These are phyloP conservation scores for Euclidium syriacum DNA, from an alignment of 345 rosid species.

Conservation along the genomic window DNA sequence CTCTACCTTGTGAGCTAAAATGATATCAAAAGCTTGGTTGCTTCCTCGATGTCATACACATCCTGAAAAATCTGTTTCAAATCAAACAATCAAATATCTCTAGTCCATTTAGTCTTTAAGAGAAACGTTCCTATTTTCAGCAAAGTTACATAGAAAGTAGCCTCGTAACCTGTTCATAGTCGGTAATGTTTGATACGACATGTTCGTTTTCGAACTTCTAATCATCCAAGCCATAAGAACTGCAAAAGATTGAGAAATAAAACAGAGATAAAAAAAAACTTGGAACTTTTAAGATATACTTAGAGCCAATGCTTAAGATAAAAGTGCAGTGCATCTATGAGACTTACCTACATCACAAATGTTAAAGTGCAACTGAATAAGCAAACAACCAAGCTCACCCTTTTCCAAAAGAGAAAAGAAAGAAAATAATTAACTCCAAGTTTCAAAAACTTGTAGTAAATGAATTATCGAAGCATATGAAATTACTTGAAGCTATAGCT, in stretches of 20 bases:
- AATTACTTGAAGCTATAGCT: too few relatives aligned
- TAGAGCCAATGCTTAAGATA: not conserved
- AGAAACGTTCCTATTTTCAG: not conserved
- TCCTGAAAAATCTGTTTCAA: slow-evolving; percentile 72
- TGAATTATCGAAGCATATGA: too few relatives aligned
- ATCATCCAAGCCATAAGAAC: slow-evolving; percentile 82
- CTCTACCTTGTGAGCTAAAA: slow-evolving; percentile 60
- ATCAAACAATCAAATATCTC: not conserved
- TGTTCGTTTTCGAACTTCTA: slow-evolving; percentile 75
- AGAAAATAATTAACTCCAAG: too few relatives aligned
- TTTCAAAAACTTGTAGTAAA: too few relatives aligned
- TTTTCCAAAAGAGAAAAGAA: too few relatives aligned
- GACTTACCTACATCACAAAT: slow-evolving; percentile 81
- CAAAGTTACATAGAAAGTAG: not conserved
- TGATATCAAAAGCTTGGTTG: slow-evolving; percentile 83
- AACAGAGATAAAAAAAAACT: too few relatives aligned
- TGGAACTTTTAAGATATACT: too few relatives aligned
- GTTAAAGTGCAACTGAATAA: too few relatives aligned
- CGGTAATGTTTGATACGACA: slow-evolving; percentile 55
- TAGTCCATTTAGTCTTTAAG: too few relatives aligned
- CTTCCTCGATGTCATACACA: slow-evolving; percentile 93
- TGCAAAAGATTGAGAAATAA: slow-evolving; percentile 29
- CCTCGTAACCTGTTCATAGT: slow-evolving; percentile 65
- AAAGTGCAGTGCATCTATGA: not conserved
- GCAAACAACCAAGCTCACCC: too few relatives aligned